Base-by-base conservation (phyloP, 2,329 filamentous ascomycete species). In the Fusarium armeniacum region DNA sequence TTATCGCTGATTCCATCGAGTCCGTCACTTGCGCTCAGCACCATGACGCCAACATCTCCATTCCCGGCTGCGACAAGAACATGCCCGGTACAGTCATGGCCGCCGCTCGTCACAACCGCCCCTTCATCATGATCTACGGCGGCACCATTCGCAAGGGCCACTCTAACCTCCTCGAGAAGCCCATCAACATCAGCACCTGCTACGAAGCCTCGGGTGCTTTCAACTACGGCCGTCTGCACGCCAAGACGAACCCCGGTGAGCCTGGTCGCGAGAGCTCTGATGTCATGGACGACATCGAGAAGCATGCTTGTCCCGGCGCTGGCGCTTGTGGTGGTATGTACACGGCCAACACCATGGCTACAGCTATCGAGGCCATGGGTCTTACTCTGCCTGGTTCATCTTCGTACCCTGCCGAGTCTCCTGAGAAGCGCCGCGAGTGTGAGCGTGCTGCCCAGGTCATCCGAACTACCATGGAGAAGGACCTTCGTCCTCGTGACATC, bases 21-120 rank as follows among this genome's bases (percentile, higher is more conserved):
- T 94, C 93, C 3, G 92, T 97, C 40, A 98, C 94, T 2, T 95
- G 91, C 78, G 95, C 93, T 7, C 94, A 98, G 78, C 91, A 92
- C 73, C 93, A 98, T 80, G 95, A 98, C 78, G 95, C 94, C 62
- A 97, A 94, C 79, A 94, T 98, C 78, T 90, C 93, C 32, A 95
- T 98, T 73, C 94, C 95, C 0, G 94, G 94, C 13, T 98, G 94
- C 79, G 94, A 98, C 83, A 98, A 98, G 87, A 98, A 98, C 80
- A 98, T 98, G 95, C 94, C 94, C 0, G 94, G 94, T 69, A 91
- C 93, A 18, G 85, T 96, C 68, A 97, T 97, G 90, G 94, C 92
- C 1, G 94, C 96, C 76, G 93, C 93, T 16, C 88, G 95, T 60
- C 93, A 97, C 81, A 98, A 98, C 81, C 88, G 95, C 12, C 95